Conservation (phyloP, 2,329 filamentous ascomycete species). For the Akanthomyces dipterigenus region DNA sequence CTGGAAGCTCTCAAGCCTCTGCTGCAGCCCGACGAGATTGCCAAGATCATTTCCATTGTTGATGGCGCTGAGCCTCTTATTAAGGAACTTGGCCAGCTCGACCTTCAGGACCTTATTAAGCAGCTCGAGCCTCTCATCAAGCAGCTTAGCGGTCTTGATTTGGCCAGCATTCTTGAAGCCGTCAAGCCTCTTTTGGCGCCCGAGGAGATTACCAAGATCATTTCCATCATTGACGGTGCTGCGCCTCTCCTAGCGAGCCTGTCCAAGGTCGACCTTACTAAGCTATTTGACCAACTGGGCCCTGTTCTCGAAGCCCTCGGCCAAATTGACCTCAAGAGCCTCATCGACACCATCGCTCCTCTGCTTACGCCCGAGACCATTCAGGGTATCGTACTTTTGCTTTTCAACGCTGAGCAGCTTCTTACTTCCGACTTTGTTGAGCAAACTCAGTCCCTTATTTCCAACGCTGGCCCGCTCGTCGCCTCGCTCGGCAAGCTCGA, state of each 20-base stretch:
- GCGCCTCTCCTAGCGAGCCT: constrained; percentile 11
- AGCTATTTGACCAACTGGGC: constrained; percentile 20
- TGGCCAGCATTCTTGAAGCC: constrained; percentile 14
- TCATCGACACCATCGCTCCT: constrained; percentile 14
- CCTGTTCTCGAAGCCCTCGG: constrained; percentile 21
- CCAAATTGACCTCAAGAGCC: constrained; percentile 13
- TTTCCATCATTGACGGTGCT: constrained; percentile 21
- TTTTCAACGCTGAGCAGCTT: constrained; percentile 13
- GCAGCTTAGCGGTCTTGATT: constrained; percentile 11
- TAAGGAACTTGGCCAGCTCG: constrained; percentile 21
- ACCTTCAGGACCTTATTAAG: constrained; percentile 20
- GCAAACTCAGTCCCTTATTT: constrained; percentile 15
- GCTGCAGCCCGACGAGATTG: constrained; percentile 20
- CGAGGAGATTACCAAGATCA: constrained; percentile 20
- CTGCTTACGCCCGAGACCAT: constrained; percentile 10
- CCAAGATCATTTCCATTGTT: constrained; percentile 21
- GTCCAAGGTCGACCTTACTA: constrained; percentile 11
- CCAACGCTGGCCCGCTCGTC: constrained; percentile 3
- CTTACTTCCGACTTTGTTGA: constrained; percentile 10
- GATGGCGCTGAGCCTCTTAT: constrained; percentile 25
- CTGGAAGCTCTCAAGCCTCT: constrained; percentile 18
- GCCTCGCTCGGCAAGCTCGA: constrained; percentile 10
- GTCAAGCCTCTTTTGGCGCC: constrained; percentile 17
- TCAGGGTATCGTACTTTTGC: constrained; percentile 13
- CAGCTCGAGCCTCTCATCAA: constrained; percentile 16